Conservation (phyloP, 1,139 yeast genomes). For the Sugiyamaella paludigena region DNA sequence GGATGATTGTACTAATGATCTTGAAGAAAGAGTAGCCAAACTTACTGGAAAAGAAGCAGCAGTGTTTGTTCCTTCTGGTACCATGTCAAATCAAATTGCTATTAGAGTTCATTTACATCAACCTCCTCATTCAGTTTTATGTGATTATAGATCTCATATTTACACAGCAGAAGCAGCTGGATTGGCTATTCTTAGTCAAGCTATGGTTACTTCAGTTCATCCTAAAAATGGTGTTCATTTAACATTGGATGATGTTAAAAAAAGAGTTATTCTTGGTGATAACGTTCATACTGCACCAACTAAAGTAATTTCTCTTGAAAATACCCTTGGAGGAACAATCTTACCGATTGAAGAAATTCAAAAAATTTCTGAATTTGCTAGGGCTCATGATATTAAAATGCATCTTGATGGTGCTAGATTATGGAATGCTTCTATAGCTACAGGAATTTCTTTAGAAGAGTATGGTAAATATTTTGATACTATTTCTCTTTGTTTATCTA, state of each 20-base stretch:
- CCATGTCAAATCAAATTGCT: conserved; percentile 86
- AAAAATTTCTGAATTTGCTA: conserved; percentile 70
- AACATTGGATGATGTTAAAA: conserved; percentile 75
- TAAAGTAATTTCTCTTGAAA: conserved; percentile 77
- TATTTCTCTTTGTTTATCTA: conserved; percentile 84
- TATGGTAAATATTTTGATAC: conserved; percentile 82
- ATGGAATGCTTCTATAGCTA: conserved; percentile 82
- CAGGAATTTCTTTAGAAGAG: conserved; percentile 66
- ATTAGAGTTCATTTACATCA: conserved; percentile 72
- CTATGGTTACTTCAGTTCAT: conserved; percentile 82
- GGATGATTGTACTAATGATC: conserved; percentile 63
- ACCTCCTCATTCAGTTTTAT: conserved; percentile 82
- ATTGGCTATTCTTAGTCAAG: conserved; percentile 81
- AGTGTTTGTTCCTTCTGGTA: conserved; percentile 82
- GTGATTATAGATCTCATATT: conserved; percentile 85
- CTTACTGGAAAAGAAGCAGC: conserved; percentile 84
- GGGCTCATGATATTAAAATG: conserved; percentile 57
- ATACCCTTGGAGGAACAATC: conserved; percentile 80
- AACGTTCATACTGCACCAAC: conserved; percentile 92
- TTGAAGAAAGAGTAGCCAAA: conserved; percentile 65
- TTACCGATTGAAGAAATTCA: conserved; percentile 78
- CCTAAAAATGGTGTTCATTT: conserved; percentile 73
- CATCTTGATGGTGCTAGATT: conserved; percentile 96
- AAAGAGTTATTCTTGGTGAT: conserved; percentile 65
- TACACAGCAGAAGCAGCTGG: conserved; percentile 89